A percentile compares a stretch with the other conserved stretches of the same genome.
Conservation (phyloP, 2,329 filamentous ascomycete species). For the Cladosporium sphaerospermum region DNA sequence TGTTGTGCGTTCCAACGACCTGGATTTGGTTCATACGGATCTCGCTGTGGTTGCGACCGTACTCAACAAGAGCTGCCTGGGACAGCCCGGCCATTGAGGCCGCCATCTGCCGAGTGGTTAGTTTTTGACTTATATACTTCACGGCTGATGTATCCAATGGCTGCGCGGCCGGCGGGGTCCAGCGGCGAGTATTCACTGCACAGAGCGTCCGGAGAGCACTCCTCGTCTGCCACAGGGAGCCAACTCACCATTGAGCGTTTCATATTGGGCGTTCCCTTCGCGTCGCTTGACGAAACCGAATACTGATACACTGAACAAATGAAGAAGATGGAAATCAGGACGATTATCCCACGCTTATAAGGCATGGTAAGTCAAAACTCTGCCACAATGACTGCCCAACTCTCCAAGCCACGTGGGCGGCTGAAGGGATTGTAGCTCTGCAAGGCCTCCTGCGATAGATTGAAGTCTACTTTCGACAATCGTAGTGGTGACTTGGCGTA, state of each 20-base stretch:
- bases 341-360: slow-evolving; percentile 1
- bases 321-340: not conserved
- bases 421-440: not conserved
- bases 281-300: not conserved
- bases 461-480: not conserved
- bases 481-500: not conserved
- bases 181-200: no score
- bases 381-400: not conserved
- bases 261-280: not conserved
- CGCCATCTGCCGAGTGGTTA: not conserved
- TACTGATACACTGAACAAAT: not conserved
- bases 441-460: not conserved
- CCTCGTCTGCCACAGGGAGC: no score
- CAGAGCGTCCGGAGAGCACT: no score
- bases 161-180: no score
- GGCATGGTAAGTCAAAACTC: not conserved
- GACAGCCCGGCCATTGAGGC: slow-evolving; percentile 3
- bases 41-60: slow-evolving; percentile 7
- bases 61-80: not conserved
- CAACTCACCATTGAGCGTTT: slow-evolving; percentile 1
- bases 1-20: slow-evolving; percentile 48
- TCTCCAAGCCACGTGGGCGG: slow-evolving; percentile 2
- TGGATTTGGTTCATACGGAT: slow-evolving; percentile 49
- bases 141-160: not conserved
- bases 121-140: not conserved